Percentiles rank a stretch among this genome's conserved stretches.
Conservation (phyloP, 2,329 filamentous ascomycete genomes). For the Calonectria montana region DNA sequence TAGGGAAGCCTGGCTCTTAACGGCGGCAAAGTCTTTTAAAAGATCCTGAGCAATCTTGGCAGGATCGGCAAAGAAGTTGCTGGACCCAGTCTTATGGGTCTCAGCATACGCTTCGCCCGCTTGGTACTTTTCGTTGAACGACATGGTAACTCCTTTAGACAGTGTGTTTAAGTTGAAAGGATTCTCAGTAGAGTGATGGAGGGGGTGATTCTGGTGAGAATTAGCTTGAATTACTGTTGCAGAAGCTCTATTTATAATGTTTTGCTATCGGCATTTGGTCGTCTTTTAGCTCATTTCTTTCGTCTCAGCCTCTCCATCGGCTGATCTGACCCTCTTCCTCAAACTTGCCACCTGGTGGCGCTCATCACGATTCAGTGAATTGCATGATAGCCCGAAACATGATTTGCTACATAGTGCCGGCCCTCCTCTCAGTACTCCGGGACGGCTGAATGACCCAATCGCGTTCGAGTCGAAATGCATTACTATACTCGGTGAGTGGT, state of each 20-base stretch:
- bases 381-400: not conserved
- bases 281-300: too few species aligned
- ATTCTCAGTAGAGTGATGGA: not conserved
- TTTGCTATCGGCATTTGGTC: not conserved
- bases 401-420: not conserved
- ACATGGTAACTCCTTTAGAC: slow-evolving; percentile 39
- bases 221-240: too few species aligned
- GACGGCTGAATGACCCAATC: not conserved
- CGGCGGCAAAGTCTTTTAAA: slow-evolving; percentile 45
- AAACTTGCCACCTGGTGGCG: not conserved
- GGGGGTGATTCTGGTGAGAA: not conserved
- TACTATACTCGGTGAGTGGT: not conserved
- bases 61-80: slow-evolving; percentile 47
- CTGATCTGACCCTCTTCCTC: not conserved
- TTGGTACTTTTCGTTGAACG: slow-evolving; percentile 50
- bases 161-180: not conserved
- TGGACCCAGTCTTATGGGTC: slow-evolving; percentile 29
- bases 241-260: not conserved
- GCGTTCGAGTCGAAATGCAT: not conserved
- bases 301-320: not conserved
- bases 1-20: slow-evolving; percentile 43
- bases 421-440: not conserved
- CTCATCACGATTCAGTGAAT: not conserved
- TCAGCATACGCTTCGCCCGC: slow-evolving; percentile 52
- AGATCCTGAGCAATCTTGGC: slow-evolving; percentile 48